A percentile compares a stretch with the other conserved stretches of the same genome.
phyloP scores from a whole-genome alignment of 345 rosid genomes.

The Punica granatum region DNA sequence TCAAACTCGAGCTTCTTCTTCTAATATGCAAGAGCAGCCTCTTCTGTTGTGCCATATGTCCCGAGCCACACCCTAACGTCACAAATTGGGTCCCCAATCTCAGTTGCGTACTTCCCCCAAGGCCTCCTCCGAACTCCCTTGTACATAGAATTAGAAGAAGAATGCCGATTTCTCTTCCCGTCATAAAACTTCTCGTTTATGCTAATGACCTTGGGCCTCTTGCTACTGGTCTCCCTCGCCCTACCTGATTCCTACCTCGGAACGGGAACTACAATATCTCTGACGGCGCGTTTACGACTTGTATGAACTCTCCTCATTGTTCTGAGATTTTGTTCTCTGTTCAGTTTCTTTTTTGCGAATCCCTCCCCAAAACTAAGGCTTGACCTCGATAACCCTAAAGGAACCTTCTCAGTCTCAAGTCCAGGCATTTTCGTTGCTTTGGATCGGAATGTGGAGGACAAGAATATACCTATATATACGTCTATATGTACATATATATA shows the following conservation, averaged over 20 bases:
- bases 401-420: no score
- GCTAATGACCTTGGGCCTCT: background rate
- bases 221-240: no score
- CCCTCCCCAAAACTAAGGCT: no score
- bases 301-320: no score
- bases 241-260: background rate
- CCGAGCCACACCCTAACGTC: constrained; percentile 47
- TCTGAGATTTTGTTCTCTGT: no score
- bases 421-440: no score
- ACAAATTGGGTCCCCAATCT: constrained; percentile 41
- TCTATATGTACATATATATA: no score
- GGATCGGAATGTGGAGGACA: no score
- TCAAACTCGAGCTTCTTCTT: constrained; percentile 36
- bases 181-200: constrained; percentile 1
- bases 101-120: constrained; percentile 44
- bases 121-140: constrained; percentile 46
- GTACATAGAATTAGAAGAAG: constrained; percentile 10
- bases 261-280: constrained; percentile 22
- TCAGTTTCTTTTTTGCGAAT: no score
- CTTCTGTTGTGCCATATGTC: constrained; percentile 38
- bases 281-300: constrained; percentile 9
- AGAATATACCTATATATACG: no score
- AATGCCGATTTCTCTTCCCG: constrained; percentile 2
- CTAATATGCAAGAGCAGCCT: constrained; percentile 39
- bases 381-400: no score